A percentile compares a stretch with the other conserved stretches of the same genome.
Conservation (phyloP, 139 green algal genomes). For the Pseudopediastrum boryanum region DNA sequence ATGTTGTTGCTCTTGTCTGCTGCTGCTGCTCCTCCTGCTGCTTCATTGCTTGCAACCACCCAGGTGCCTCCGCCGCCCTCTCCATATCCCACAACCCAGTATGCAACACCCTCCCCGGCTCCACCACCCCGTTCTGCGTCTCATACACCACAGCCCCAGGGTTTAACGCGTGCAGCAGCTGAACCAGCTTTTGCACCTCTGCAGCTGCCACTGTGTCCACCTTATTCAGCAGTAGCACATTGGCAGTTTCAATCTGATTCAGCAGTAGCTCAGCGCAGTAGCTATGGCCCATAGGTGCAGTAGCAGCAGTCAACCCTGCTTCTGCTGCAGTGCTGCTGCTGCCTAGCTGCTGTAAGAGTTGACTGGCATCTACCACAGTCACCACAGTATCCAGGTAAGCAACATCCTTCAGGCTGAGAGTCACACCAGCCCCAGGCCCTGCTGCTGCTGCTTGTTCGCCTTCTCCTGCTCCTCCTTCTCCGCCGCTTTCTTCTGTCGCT, state of each 20-base stretch:
- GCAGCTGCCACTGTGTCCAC: slow-evolving; percentile 22
- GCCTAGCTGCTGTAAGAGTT: slow-evolving; percentile 24
- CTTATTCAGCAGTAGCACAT: slow-evolving; percentile 89
- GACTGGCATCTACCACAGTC: slow-evolving; percentile 74
- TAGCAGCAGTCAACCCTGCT: slow-evolving; percentile 20
- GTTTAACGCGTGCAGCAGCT: slow-evolving; percentile 59
- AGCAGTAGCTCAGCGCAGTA: slow-evolving; percentile 75
- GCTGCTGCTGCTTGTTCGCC: not conserved
- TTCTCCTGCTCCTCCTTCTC: not conserved
- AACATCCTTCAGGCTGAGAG: slow-evolving; percentile 49
- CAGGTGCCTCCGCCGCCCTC: slow-evolving; percentile 54
- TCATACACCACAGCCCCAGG: slow-evolving; percentile 55
- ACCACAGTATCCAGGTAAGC: slow-evolving; percentile 70
- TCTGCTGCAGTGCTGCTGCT: slow-evolving; percentile 25
- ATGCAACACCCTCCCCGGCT: slow-evolving; percentile 48
- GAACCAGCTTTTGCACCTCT: not conserved
- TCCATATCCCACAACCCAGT: slow-evolving; percentile 71
- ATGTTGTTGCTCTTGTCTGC: not conserved
- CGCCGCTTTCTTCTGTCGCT: slow-evolving; percentile 14
- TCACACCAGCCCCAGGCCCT: not conserved
- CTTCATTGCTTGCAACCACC: slow-evolving; percentile 59
- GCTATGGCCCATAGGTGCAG: slow-evolving; percentile 48
- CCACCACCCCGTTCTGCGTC: slow-evolving; percentile 36
- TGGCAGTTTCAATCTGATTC: slow-evolving; percentile 81
- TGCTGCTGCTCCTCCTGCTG: slow-evolving; percentile 21